phyloP scores from a whole-genome alignment of 495 filamentous ascomycete genomes.

The Penicilliopsis zonata region DNA sequence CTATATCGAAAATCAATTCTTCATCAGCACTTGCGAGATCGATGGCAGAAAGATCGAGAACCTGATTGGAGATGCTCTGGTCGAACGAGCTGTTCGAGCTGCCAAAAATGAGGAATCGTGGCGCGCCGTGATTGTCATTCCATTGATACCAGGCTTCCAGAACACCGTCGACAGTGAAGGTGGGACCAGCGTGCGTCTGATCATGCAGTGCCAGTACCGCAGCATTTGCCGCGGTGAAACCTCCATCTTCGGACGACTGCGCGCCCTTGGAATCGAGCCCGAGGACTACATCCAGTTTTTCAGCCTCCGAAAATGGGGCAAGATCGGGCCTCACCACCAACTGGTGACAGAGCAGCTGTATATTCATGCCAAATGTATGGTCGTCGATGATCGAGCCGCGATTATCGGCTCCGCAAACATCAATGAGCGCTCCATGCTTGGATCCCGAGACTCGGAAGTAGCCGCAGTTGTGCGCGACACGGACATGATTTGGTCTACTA shows the following conservation, averaged over 20 bases:
- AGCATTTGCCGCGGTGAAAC: slow-evolving; percentile 91
- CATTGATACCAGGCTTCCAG: slow-evolving; percentile 95
- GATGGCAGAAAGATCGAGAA: slow-evolving; percentile 83
- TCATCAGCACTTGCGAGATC: slow-evolving; percentile 85
- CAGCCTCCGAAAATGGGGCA: slow-evolving; percentile 85
- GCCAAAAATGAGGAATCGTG: slow-evolving; percentile 78
- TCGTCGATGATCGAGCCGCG: slow-evolving; percentile 87
- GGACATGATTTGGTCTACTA: slow-evolving; percentile 84
- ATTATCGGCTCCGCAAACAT: slow-evolving; percentile 98
- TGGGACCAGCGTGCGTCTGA: slow-evolving; percentile 84
- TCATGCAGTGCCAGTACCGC: slow-evolving; percentile 96
- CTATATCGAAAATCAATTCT: slow-evolving; percentile 99
- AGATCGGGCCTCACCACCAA: slow-evolving; percentile 68
- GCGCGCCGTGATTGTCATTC: slow-evolving; percentile 90
- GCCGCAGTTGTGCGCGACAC: slow-evolving; percentile 88
- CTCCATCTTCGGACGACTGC: slow-evolving; percentile 82
- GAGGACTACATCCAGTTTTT: slow-evolving; percentile 97
- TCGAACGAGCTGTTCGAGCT: slow-evolving; percentile 80
- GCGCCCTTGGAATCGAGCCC: slow-evolving; percentile 76
- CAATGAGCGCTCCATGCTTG: slow-evolving; percentile 95
- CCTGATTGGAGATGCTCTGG: slow-evolving; percentile 86
- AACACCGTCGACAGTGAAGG: slow-evolving; percentile 91
- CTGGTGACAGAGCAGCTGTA: slow-evolving; percentile 95
- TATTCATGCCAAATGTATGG: slow-evolving; percentile 95
- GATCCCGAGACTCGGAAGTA: slow-evolving; percentile 81